Percentiles rank a stretch among this genome's conserved stretches.
These are phyloP conservation scores for Cordyceps sp. DNA, from an alignment of 2,329 filamentous ascomycete species.

Conservation along the genomic window DNA sequence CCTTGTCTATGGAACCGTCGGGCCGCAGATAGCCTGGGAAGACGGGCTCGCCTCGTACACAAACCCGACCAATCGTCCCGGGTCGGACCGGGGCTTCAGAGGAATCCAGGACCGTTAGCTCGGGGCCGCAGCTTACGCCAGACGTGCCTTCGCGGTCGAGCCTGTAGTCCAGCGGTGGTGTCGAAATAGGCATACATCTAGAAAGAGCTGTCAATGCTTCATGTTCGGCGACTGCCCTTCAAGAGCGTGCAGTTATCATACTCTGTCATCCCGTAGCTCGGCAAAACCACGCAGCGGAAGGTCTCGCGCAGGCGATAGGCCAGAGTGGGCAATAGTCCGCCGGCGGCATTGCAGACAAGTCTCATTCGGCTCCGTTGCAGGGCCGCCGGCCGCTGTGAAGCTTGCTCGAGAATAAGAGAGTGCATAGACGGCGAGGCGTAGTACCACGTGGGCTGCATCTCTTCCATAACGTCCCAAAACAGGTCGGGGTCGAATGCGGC, in stretches of 20 bases:
- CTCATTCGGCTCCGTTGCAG: constrained; percentile 26
- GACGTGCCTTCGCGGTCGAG: constrained; percentile 36
- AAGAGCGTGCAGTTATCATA: constrained; percentile 6
- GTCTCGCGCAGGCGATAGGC: constrained; percentile 29
- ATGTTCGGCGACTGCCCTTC: background rate
- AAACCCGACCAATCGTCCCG: constrained; percentile 27
- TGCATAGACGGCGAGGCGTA: constrained; percentile 43
- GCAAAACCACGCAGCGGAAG: constrained; percentile 33
- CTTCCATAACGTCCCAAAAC: constrained; percentile 37
- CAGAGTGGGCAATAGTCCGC: constrained; percentile 32
- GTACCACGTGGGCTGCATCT: constrained; percentile 34
- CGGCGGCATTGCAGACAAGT: constrained; percentile 39
- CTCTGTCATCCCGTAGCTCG: constrained; percentile 44
- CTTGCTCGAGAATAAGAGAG: constrained; percentile 32
- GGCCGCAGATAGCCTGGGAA: constrained; percentile 31
- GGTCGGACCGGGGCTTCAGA: constrained; percentile 13
- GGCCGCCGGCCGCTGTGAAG: constrained; percentile 19
- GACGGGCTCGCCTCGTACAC: constrained; percentile 31
- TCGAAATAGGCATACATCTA: constrained; percentile 40
- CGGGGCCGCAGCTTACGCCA: constrained; percentile 32
- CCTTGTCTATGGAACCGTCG: no score
- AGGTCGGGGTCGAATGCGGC: constrained; percentile 34
- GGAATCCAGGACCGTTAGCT: constrained; percentile 30
- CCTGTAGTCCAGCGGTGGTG: constrained; percentile 32
- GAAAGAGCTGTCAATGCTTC: background rate